Evolutionary conservation across 352 stramenopile species (phyloP), one percentile per base, ranked within the genome.

Genomic region (Pythium grandisporangium): DNA sequence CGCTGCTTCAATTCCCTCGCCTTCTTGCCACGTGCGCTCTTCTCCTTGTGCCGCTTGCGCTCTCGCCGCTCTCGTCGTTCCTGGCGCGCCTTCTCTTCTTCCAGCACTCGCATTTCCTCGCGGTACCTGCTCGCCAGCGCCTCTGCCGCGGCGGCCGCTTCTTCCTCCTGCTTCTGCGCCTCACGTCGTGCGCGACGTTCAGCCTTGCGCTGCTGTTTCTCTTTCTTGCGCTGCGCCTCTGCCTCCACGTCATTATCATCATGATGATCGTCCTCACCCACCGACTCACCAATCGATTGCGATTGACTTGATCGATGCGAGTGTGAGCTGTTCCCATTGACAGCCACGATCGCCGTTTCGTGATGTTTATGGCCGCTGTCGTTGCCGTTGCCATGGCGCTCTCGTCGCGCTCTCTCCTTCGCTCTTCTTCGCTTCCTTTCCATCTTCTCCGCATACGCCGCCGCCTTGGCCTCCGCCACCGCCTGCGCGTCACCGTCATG

Each of bases 331-430:
- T n/a, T n/a, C n/a, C n/a, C n/a, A n/a, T n/a, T n/a, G n/a, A n/a
- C n/a, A n/a, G n/a, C n/a, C n/a, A n/a, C n/a, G n/a, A n/a, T n/a
- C n/a, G n/a, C n/a, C n/a, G n/a, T n/a, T n/a, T n/a, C n/a, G n/a
- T n/a, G n/a, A n/a, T n/a, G n/a, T n/a, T n/a, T n/a, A n/a, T n/a
- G n/a, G n/a, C n/a, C n/a, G n/a, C n/a, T n/a, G n/a, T n/a, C n/a
- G n/a, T n/a, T n/a, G n/a, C n/a, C n/a, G n/a, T n/a, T n/a, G n/a
- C n/a, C n/a, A n/a, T n/a, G n/a, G n/a, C n/a, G n/a, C n/a, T n/a
- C n/a, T n/a, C n/a, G n/a, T 30, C 64, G 57, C 32, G 64, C 61
- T 20, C 65, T 55, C 43, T 53, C 61, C 33, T 78, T 51, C 19
- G 55, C 53, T 30, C 63, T 53, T 1, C 54, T 58, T 21, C 58